Evolutionary conservation across 495 filamentous ascomycete genomes (phyloP).

Genomic region (Cudoniella acicularis): DNA sequence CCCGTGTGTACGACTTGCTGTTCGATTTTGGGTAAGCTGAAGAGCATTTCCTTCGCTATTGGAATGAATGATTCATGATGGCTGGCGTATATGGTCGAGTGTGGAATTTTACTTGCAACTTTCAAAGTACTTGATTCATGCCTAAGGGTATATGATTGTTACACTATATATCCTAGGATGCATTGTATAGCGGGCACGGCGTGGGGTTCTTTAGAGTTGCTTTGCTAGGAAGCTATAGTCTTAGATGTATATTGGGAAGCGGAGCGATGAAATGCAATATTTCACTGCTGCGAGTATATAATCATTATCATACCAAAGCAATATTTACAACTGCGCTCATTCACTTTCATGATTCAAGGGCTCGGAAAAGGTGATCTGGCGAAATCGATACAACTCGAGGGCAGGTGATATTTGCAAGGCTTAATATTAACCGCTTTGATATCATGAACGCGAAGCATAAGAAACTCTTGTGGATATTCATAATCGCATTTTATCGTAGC

Average conservation of each 20-base stretch:
- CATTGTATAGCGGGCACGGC: neutral
- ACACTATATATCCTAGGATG: neutral
- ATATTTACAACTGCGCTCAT: too few relatives aligned
- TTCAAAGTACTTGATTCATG: neutral
- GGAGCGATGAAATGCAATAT: neutral
- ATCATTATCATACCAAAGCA: neutral
- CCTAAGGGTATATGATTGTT: neutral
- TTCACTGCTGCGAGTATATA: neutral
- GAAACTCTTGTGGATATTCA: neutral
- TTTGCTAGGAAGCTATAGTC: neutral
- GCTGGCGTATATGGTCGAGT: constrained; percentile 1
- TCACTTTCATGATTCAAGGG: neutral
- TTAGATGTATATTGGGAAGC: neutral
- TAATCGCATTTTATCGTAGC: neutral
- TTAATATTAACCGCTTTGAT: too few relatives aligned
- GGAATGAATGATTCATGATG: constrained; percentile 4
- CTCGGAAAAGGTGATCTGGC: neutral
- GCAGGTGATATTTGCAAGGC: too few relatives aligned
- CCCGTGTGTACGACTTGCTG: neutral
- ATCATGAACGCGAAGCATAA: neutral
- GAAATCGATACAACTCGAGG: neutral
- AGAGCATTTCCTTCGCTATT: neutral
- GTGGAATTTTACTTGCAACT: neutral
- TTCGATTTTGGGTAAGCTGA: neutral
- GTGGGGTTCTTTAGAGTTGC: neutral